Evolutionary conservation across 2,329 filamentous ascomycete species (phyloP), one percentile per base, ranked within the genome.

Genomic region (Fusarium duplospermum): DNA sequence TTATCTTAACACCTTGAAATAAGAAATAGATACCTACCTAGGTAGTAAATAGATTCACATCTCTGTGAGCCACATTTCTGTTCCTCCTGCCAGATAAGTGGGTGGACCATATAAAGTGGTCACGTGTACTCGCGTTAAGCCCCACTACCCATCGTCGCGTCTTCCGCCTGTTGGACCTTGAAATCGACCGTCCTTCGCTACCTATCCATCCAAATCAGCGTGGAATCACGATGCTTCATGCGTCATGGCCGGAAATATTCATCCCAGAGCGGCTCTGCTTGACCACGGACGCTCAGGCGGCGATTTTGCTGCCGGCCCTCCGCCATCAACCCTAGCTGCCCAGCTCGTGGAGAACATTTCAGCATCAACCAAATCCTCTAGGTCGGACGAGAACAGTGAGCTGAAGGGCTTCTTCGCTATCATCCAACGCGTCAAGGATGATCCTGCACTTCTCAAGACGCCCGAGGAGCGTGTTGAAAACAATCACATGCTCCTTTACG

Each of bases 331-430:
- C 11, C 88, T 98, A 78, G 94, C 95, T 62, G 94, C 94, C 14
- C 94, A 97, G 82, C 91, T 98, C 66, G 94, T 96, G 73, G 92
- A 94, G 80, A 94, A 94, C 80, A 91, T 95, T 71, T 90, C 93
- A 50, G 89, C 92, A 24, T 89, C 89, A 59, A 87, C 89, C 61
- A 88, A 87, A 71, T 90, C 89, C 52, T 88, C 89, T 62, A 88
- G 89, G 77, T 89, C 89, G 62, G 89, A 92, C 77, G 91, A 93
- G 76, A 92, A 90, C 68, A 90, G 92, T 75, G 93, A 94, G 59
- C 92, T 98, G 72, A 91, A 93, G 71, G 90, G 92, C 62, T 87
- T 98, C 4, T 88, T 91, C 70, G 82, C 84, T 54, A 83, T 87
- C 33, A 89, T 92, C 36, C 87, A 90, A 76, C 82, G 83, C 24